phyloP scores from a whole-genome alignment of 768 basidiomycete genomes.

The Gymnopilus dilepis region DNA sequence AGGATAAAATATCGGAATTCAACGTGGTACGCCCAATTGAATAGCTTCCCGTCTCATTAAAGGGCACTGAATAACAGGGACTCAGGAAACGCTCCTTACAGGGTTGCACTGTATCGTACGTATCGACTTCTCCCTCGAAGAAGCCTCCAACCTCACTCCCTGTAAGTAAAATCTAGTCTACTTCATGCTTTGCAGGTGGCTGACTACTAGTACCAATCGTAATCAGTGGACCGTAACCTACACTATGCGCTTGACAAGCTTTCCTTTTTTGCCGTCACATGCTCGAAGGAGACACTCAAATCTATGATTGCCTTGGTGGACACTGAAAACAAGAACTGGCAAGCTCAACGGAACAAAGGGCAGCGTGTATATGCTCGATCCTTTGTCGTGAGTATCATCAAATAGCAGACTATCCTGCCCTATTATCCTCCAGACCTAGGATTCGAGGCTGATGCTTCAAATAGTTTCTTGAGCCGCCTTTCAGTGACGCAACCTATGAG shows the following conservation, averaged over 20 bases:
- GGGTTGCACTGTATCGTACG: not conserved
- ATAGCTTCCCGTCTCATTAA: not conserved
- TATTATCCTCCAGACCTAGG: conserved; percentile 7
- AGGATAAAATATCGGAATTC: not conserved
- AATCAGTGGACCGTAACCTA: conserved; percentile 18
- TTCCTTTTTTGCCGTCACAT: conserved; percentile 22
- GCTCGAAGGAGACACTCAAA: conserved; percentile 18
- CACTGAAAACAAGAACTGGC: conserved; percentile 8
- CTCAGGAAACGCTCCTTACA: conserved; percentile 6
- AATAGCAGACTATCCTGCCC: not conserved
- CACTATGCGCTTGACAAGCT: conserved; percentile 17
- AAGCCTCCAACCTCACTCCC: conserved; percentile 5
- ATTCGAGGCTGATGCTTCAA: too few species aligned
- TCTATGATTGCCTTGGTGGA: conserved; percentile 15
- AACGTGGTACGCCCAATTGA: not conserved
- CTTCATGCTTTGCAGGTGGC: not conserved
- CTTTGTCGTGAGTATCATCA: not conserved
- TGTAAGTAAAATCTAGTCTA: conserved; percentile 2
- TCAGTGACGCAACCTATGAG: conserved; percentile 17
- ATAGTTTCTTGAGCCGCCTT: too few species aligned
- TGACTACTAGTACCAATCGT: too few species aligned
- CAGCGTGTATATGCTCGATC: conserved; percentile 1
- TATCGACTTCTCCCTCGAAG: not conserved
- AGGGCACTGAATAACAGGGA: not conserved
- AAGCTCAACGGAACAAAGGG: not conserved